These are phyloP conservation scores for Raphanus raphanistrum DNA, from an alignment of 345 rosid species.

Conservation along the genomic window DNA sequence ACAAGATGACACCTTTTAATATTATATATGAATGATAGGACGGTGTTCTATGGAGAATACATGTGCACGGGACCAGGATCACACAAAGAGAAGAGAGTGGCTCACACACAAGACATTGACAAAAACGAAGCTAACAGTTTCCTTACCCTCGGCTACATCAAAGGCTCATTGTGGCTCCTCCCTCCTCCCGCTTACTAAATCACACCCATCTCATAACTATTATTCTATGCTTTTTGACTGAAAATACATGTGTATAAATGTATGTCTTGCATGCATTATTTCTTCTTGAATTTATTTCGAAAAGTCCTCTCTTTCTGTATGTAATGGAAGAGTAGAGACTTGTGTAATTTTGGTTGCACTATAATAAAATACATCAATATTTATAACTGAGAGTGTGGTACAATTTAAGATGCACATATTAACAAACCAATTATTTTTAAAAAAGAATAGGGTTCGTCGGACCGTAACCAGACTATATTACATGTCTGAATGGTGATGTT, in stretches of 20 bases:
- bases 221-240: neutral
- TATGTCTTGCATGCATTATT: neutral
- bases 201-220: neutral
- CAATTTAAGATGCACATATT: neutral
- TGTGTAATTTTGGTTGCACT: conserved; percentile 6
- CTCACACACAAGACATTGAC: conserved; percentile 28
- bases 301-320: conserved; percentile 1
- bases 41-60: conserved; percentile 55
- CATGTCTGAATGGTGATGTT: neutral
- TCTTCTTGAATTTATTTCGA: neutral
- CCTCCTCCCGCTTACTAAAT: conserved; percentile 25
- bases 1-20: neutral
- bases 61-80: conserved; percentile 41
- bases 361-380: neutral
- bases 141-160: conserved; percentile 36
- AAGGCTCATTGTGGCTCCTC: conserved; percentile 39
- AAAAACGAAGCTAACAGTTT: conserved; percentile 21
- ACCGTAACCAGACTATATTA: no score
- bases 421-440: neutral
- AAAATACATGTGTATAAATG: neutral
- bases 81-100: conserved; percentile 30
- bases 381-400: neutral
- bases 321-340: conserved; percentile 8
- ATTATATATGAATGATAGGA: conserved; percentile 30
- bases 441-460: no score